Evolutionary conservation across 306 rosid species (phyloP).

Genomic region (Prinsepia uniflora): DNA sequence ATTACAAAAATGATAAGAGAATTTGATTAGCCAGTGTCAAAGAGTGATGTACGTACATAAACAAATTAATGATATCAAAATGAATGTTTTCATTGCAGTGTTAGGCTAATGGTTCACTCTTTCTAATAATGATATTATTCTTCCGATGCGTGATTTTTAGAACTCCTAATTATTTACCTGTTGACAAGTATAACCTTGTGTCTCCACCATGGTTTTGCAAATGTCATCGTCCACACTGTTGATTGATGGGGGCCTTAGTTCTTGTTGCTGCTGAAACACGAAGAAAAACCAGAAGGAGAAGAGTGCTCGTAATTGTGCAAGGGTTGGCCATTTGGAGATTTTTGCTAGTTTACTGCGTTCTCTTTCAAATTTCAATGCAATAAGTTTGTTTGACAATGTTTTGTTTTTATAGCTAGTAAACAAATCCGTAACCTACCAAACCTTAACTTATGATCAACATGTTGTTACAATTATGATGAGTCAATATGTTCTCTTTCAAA

Average conservation of each 20-base stretch:
- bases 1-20: not conserved
- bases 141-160: too few species aligned
- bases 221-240: conserved; percentile 11
- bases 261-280: conserved; percentile 12
- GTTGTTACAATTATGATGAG: too few species aligned
- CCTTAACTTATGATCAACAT: not conserved
- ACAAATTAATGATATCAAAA: not conserved
- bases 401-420: not conserved
- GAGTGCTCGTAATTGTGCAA: not conserved
- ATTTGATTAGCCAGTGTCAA: not conserved
- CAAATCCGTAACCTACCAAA: not conserved
- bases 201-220: conserved; percentile 44
- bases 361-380: not conserved
- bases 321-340: not conserved
- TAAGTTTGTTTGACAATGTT: too few species aligned
- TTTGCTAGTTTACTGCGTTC: not conserved
- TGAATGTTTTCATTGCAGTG: not conserved
- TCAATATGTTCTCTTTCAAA: too few species aligned
- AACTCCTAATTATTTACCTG: conserved; percentile 29
- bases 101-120: not conserved
- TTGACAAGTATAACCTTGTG: conserved; percentile 48
- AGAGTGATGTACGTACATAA: not conserved
- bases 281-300: not conserved
- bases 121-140: not conserved
- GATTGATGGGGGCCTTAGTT: not conserved